These are phyloP conservation scores for Alternaria brassicae DNA, from an alignment of 2,329 filamentous ascomycete genomes.

Conservation along the genomic window DNA sequence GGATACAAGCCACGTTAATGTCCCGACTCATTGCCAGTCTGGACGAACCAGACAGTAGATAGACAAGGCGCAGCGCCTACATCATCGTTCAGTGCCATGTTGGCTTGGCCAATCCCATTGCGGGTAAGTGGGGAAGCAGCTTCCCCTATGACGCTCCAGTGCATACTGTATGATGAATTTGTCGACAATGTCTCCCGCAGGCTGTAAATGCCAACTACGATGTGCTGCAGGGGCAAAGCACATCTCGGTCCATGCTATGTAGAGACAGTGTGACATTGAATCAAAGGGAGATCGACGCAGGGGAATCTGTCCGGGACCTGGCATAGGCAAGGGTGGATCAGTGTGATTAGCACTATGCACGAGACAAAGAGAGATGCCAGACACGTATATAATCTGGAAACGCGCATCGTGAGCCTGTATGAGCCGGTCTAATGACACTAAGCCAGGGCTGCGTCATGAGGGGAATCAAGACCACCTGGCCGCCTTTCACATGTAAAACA, in stretches of 20 bases:
- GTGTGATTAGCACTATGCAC: background rate
- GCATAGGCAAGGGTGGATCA: background rate
- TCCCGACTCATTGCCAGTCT: background rate
- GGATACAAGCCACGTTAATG: background rate
- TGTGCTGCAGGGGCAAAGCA: background rate
- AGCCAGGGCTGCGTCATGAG: slow-evolving; percentile 20
- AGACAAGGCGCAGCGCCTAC: background rate
- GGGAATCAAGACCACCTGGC: slow-evolving; percentile 4
- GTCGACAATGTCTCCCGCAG: background rate
- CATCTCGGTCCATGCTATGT: background rate
- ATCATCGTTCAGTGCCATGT: background rate
- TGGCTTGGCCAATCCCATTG: background rate
- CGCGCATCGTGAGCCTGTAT: background rate
- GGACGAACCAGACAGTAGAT: background rate
- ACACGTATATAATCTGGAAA: background rate
- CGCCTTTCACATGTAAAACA: slow-evolving; percentile 26
- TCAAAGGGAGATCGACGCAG: slow-evolving; percentile 4
- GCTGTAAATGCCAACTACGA: background rate
- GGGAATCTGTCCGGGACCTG: background rate
- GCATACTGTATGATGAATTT: background rate
- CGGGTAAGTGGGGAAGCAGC: background rate
- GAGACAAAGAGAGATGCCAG: background rate
- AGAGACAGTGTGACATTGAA: background rate
- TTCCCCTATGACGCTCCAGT: background rate
- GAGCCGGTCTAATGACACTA: background rate